Evolutionary conservation across 2,329 filamentous ascomycete species (phyloP), one percentile per base, ranked within the genome.

Genomic region (Hypoxylon sp.): DNA sequence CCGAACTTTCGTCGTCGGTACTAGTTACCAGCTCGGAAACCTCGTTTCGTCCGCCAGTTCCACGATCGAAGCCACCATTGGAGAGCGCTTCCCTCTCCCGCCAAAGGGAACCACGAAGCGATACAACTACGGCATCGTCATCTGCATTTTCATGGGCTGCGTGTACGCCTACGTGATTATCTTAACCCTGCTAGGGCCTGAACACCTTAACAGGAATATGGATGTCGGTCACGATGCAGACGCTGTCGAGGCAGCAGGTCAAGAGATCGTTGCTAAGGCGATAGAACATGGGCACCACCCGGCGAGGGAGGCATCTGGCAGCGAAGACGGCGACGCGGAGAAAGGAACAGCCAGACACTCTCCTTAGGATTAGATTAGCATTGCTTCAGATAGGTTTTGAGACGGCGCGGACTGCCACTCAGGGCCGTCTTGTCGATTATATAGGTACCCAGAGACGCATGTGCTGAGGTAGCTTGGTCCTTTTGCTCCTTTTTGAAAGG

Each of bases 91-190:
- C 78, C 92, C 92, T 0, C 84, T 97, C 2, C 84, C 89, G 0
- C 82, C 87, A 0, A 86, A 85, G 0, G 78, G 84, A 17, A 77
- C 80, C 0, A 85, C 82, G 0, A 78, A 81, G 33, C 79, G 91
- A 2, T 93, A 91, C 78, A 82, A 93, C 66, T 97, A 97, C 73
- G 93, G 93, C 42, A 90, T 90, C 73, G 93, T 97, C 8, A 95
- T 97, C 71, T 93, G 91, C 77, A 96, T 97, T 76, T 97, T 97
- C 81, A 94, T 97, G 92, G 94, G 86, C 0, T 94, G 91, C 73
- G 93, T 97, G 0, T 97, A 87, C 73, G 85, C 76, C 27, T 90
- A 89, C 66, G 83, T 88, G n/a, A 84, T 90, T 40, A 1, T 89
- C 5, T 77, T 93, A 61, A 90, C 90, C 0, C 78, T 92, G 8